Conservation (phyloP, 345 rosid genomes). For the Eucalyptus pumila region DNA sequence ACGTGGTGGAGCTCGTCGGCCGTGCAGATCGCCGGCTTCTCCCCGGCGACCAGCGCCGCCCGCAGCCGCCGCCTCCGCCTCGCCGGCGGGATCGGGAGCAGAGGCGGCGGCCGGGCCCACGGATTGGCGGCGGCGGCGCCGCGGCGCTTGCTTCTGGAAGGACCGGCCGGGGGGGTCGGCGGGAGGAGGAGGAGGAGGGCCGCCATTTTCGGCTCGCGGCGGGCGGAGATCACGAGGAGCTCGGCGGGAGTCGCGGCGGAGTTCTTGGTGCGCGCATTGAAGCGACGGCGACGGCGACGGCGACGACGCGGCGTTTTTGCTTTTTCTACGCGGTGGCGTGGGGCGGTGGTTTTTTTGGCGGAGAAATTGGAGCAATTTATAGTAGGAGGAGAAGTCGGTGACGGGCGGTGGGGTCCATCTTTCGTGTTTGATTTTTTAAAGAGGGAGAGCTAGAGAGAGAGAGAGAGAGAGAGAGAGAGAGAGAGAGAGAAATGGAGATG, state of each 20-base stretch:
- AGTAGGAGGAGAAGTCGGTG: not conserved
- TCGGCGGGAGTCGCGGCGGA: not conserved
- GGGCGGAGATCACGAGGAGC: too few species aligned
- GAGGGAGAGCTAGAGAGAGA: too few species aligned
- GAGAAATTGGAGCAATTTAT: not conserved
- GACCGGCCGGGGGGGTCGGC: not conserved
- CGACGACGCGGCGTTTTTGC: not conserved
- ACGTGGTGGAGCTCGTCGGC: constrained; percentile 53
- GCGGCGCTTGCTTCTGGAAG: not conserved
- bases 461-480: too few species aligned
- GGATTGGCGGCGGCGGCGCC: not conserved
- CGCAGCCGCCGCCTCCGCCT: constrained; percentile 4
- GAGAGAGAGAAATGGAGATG: too few species aligned
- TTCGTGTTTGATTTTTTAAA: not conserved
- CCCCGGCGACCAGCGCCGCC: not conserved
- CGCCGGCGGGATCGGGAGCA: not conserved
- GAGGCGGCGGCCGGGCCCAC: not conserved
- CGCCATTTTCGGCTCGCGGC: not conserved
- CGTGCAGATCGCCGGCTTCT: constrained; percentile 25
- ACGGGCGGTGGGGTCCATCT: not conserved
- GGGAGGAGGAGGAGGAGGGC: not conserved
- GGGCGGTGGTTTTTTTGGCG: not conserved
- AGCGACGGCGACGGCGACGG: too few species aligned
- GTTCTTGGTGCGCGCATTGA: not conserved
- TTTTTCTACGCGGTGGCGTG: not conserved